Evolutionary conservation across 495 filamentous ascomycete species (phyloP).

Genomic region (Cenococcum geophilum): DNA sequence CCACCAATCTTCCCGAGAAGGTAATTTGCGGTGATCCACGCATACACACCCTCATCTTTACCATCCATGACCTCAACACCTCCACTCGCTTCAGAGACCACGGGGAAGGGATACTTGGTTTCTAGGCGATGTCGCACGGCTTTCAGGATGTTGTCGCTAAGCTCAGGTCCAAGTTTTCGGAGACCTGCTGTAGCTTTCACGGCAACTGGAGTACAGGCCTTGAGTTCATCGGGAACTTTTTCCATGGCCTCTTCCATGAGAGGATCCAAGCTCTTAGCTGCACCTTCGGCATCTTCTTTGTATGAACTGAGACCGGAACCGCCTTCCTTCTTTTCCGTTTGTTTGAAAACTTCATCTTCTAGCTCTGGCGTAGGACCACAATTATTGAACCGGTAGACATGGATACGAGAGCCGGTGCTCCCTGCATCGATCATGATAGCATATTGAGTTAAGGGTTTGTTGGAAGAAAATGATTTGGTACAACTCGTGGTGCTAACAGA

Average conservation of each 20-base stretch:
- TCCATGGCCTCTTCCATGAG: constrained; percentile 80
- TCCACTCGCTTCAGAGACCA: constrained; percentile 73
- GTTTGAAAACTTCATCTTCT: constrained; percentile 83
- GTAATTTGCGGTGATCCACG: constrained; percentile 99
- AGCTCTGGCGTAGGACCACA: constrained; percentile 93
- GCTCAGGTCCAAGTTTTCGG: constrained; percentile 73
- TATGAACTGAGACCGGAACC: constrained; percentile 84
- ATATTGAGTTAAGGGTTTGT: constrained; percentile 93
- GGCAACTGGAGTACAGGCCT: constrained; percentile 80
- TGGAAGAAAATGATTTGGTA: constrained; percentile 68
- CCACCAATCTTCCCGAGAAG: constrained; percentile 95
- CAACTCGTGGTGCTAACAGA: constrained; percentile 64
- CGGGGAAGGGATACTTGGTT: constrained; percentile 84
- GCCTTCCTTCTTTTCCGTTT: constrained; percentile 70
- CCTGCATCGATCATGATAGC: constrained; percentile 98
- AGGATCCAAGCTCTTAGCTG: constrained; percentile 80
- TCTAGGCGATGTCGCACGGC: constrained; percentile 82
- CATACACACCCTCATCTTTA: constrained; percentile 93
- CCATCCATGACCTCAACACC: constrained; percentile 96
- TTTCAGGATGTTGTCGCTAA: constrained; percentile 74
- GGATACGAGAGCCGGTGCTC: constrained; percentile 94
- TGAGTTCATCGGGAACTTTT: constrained; percentile 78
- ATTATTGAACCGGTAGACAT: constrained; percentile 99
- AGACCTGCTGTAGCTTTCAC: constrained; percentile 96
- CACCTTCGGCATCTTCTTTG: constrained; percentile 72